Percentiles rank a stretch among this genome's conserved stretches.
Conservation (phyloP, 345 rosid species). For the Salix viminalis region DNA sequence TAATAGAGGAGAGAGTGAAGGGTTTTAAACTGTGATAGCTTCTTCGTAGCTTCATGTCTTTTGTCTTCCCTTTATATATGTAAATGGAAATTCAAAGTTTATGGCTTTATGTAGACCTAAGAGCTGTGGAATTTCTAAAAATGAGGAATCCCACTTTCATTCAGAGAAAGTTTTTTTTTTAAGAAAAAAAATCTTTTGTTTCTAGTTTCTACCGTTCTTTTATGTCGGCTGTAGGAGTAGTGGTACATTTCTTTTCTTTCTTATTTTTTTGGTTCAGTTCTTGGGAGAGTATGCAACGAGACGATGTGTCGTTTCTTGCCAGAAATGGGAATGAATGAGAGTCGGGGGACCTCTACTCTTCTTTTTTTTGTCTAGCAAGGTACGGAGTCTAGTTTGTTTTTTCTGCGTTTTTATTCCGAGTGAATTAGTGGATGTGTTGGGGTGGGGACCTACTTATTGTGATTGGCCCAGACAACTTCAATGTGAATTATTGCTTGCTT, state of each 20-base stretch:
- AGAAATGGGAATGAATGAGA: too few relatives aligned
- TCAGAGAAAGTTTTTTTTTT: neutral
- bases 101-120: neutral
- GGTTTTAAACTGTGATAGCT: neutral
- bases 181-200: neutral
- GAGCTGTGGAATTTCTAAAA: neutral
- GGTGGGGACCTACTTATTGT: constrained; percentile 15
- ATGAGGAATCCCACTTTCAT: neutral
- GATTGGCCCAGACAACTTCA: constrained; percentile 15
- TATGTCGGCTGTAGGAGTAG: neutral
- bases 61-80: neutral
- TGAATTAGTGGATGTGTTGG: neutral
- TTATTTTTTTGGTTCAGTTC: too few relatives aligned
- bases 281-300: too few relatives aligned
- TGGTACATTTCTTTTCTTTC: neutral
- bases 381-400: neutral
- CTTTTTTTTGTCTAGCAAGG: too few relatives aligned
- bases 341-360: too few relatives aligned
- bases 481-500: constrained; percentile 28
- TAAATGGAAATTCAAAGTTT: neutral
- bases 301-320: too few relatives aligned
- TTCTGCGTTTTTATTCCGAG: neutral
- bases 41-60: neutral
- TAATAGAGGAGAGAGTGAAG: neutral
- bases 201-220: neutral